Conservation (phyloP, 1,139 yeast species). For the Hemisphaericaspora subhashii region DNA sequence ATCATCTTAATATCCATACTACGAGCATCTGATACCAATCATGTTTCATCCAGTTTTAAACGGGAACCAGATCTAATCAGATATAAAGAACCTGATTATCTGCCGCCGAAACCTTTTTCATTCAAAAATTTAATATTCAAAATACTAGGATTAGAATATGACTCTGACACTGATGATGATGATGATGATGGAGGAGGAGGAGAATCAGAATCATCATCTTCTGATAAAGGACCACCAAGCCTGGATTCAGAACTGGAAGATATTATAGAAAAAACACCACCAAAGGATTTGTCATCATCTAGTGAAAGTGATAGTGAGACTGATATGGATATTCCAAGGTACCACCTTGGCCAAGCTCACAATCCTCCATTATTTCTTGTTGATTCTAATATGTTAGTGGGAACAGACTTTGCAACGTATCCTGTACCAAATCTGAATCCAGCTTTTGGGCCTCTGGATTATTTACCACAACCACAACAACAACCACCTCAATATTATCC, state of each 20-base stretch:
- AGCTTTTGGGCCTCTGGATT: no score
- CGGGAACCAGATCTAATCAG: background rate
- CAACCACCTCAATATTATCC: no score
- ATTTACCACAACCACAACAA: no score
- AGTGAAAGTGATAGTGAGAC: background rate
- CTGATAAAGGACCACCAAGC: no score
- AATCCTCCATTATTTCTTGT: background rate
- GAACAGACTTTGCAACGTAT: background rate
- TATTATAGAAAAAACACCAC: background rate
- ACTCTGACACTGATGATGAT: no score
- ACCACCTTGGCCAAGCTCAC: background rate
- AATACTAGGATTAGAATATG: no score
- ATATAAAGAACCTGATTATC: background rate
- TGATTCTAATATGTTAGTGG: background rate
- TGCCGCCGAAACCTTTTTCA: background rate
- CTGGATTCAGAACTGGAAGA: background rate
- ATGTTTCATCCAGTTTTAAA: no score
- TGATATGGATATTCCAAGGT: background rate
- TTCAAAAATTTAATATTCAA: background rate
- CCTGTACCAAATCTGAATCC: no score
- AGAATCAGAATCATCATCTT: no score
- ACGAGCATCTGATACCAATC: no score
- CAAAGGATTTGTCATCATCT: slow-evolving; percentile 1
- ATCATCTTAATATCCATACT: no score
- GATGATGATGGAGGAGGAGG: no score